Evolutionary conservation across 352 stramenopile species (phyloP).

Genomic region (Pythium grandisporangium): DNA sequence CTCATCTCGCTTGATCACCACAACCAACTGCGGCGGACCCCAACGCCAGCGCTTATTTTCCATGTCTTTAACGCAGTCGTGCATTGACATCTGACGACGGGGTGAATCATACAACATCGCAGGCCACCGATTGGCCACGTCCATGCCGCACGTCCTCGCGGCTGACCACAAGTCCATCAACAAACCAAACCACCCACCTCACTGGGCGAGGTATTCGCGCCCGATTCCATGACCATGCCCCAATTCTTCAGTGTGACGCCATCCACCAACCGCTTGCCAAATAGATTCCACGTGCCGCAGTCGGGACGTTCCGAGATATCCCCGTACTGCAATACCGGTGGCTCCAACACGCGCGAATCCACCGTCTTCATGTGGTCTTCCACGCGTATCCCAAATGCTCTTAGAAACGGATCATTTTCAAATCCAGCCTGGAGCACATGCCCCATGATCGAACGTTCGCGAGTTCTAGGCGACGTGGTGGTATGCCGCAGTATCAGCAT

Average conservation of each 20-base stretch:
- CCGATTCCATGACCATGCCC: constrained; percentile 32
- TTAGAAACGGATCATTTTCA: constrained; percentile 55
- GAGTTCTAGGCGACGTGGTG: constrained; percentile 28
- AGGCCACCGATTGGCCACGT: constrained; percentile 26
- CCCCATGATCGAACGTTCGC: constrained; percentile 46
- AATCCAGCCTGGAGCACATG: constrained; percentile 55
- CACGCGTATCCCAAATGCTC: constrained; percentile 53
- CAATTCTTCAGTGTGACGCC: constrained; percentile 36
- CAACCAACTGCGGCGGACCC: constrained; percentile 11
- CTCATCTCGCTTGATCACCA: constrained; percentile 20
- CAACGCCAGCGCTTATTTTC: constrained; percentile 10
- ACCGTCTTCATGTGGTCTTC: constrained; percentile 35
- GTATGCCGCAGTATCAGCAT: constrained; percentile 65
- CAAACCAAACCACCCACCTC: constrained; percentile 13
- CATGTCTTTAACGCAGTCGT: constrained; percentile 37
- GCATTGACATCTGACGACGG: constrained; percentile 31
- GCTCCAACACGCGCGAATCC: constrained; percentile 35
- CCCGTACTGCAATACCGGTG: constrained; percentile 51
- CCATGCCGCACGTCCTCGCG: constrained; percentile 24
- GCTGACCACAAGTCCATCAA: constrained; percentile 18
- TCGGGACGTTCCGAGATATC: constrained; percentile 50
- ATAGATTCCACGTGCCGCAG: constrained; percentile 66
- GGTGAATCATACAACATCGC: constrained; percentile 28
- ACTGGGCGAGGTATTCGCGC: not conserved
- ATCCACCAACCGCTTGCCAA: constrained; percentile 58